Conservation (phyloP, 148 eudicot species). For the Cornus controversa region DNA sequence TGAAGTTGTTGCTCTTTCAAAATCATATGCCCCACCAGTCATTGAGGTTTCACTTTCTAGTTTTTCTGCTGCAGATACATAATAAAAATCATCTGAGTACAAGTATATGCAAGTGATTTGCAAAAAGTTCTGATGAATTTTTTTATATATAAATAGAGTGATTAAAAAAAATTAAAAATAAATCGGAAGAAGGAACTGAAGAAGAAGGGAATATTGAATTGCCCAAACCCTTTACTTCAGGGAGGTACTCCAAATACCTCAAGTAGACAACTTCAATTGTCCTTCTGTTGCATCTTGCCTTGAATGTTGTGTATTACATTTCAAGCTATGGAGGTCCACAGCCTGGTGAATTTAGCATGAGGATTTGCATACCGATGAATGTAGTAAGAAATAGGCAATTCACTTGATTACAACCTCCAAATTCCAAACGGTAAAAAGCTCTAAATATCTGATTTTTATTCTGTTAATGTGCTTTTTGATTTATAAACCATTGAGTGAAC, state of each 20-base stretch:
- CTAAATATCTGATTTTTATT: no score
- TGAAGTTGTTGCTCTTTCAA: conserved; percentile 59
- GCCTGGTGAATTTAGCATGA: neutral
- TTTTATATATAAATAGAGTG: no score
- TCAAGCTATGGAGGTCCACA: neutral
- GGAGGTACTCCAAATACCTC: neutral
- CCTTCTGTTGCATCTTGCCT: neutral
- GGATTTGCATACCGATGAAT: neutral
- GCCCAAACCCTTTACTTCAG: neutral
- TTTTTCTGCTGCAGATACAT: conserved; percentile 21
- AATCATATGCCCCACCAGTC: conserved; percentile 76
- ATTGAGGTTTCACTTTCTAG: conserved; percentile 26
- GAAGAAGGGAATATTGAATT: neutral
- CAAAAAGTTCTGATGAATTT: neutral
- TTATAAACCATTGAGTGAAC: neutral
- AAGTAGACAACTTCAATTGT: neutral
- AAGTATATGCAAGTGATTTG: conserved; percentile 4
- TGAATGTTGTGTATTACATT: no score
- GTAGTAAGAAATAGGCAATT: neutral
- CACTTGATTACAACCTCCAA: no score
- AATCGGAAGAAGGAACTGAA: neutral
- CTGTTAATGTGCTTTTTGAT: neutral
- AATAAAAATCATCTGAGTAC: neutral
- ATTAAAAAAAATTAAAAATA: neutral
- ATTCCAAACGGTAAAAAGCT: no score